Evolutionary conservation across 75 land plant species (phyloP).

Genomic region (Sequoia sempervirens): DNA sequence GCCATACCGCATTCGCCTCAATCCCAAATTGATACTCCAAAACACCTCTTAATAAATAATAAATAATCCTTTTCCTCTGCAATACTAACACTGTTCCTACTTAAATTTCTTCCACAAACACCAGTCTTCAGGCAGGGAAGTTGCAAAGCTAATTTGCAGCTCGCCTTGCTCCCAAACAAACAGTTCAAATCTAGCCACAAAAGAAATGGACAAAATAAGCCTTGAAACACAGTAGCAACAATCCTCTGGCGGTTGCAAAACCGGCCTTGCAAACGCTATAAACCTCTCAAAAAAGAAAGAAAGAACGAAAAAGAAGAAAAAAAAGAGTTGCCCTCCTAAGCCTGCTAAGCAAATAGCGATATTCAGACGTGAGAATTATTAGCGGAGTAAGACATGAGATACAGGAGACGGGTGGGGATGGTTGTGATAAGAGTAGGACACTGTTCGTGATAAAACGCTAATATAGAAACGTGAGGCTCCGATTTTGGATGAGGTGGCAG

Average conservation of each 20-base stretch:
- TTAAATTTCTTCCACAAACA: neutral
- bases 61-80: neutral
- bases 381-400: neutral
- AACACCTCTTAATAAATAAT: neutral
- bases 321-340: neutral
- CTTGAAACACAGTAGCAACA: neutral
- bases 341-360: neutral
- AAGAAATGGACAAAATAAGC: neutral
- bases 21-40: neutral
- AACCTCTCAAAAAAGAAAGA: neutral
- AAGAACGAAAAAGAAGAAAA: neutral
- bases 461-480: constrained; percentile 6
- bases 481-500: constrained; percentile 3
- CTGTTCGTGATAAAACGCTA: constrained; percentile 1
- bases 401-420: neutral
- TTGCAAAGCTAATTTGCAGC: neutral
- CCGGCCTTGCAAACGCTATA: neutral
- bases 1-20: constrained; percentile 49
- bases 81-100: neutral
- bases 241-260: neutral
- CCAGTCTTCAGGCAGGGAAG: neutral
- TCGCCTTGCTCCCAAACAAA: neutral
- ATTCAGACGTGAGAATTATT: neutral
- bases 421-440: neutral
- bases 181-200: neutral